phyloP scores from a whole-genome alignment of 345 rosid species.

The Aurinia saxatilis region DNA sequence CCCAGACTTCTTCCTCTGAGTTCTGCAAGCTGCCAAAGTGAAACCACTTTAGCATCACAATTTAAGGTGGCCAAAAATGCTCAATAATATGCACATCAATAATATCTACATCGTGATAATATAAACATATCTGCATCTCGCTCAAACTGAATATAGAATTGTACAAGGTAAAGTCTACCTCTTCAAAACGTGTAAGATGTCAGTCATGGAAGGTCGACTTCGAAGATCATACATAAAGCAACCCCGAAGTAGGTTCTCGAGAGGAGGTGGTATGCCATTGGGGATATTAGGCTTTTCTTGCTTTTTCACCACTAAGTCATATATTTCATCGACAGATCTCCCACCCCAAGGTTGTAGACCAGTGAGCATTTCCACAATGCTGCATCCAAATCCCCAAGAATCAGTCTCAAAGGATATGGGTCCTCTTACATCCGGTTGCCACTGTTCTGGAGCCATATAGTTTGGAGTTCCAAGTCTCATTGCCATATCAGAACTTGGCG shows the following conservation, averaged over 20 bases:
- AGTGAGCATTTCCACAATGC: conserved; percentile 87
- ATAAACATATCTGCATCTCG: not conserved
- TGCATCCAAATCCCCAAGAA: conserved; percentile 94
- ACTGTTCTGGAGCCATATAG: conserved; percentile 98
- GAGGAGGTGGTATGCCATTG: conserved; percentile 59
- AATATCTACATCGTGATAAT: not conserved
- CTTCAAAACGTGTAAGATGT: conserved; percentile 55
- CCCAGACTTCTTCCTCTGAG: conserved; percentile 46
- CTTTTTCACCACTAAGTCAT: conserved; percentile 55
- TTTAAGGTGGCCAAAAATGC: not conserved
- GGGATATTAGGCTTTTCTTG: conserved; percentile 70
- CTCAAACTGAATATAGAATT: not conserved
- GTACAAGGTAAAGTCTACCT: conserved; percentile 37
- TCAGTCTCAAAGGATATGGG: conserved; percentile 87
- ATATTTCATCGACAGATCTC: conserved; percentile 55
- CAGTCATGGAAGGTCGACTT: conserved; percentile 79
- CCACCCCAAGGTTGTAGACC: conserved; percentile 84
- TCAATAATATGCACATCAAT: not conserved
- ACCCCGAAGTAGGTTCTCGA: conserved; percentile 64
- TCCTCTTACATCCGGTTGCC: conserved; percentile 85
- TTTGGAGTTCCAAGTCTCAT: conserved; percentile 78
- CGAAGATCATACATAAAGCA: conserved; percentile 90
- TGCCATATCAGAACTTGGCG: conserved; percentile 56
- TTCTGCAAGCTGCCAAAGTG: conserved; percentile 52
- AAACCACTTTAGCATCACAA: conserved; percentile 9